Conservation (phyloP, 1,139 yeast genomes). For the Hemisphaericaspora lyxosophila region DNA sequence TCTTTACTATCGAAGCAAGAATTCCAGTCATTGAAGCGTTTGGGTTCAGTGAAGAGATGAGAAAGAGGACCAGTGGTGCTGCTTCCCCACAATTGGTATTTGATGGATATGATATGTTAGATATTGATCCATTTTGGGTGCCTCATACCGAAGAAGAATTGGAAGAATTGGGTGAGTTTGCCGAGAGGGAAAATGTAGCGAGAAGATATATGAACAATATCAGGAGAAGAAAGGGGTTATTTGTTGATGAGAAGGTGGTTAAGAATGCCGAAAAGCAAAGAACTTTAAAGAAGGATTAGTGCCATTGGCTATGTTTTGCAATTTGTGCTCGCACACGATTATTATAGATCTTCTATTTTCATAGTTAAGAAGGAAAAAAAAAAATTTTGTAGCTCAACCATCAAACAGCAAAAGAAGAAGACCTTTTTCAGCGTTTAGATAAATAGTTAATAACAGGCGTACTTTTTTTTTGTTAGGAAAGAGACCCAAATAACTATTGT, state of each 20-base stretch:
- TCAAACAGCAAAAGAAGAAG: too few relatives aligned
- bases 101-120: constrained; percentile 82
- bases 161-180: constrained; percentile 89
- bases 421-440: too few relatives aligned
- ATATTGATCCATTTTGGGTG: constrained; percentile 97
- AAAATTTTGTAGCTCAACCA: too few relatives aligned
- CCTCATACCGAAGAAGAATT: constrained; percentile 98
- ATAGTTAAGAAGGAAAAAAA: too few relatives aligned
- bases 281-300: constrained; percentile 63
- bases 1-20: constrained; percentile 80
- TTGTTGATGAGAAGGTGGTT: constrained; percentile 86
- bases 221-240: constrained; percentile 84
- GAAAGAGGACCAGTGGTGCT: constrained; percentile 93
- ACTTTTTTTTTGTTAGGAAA: too few relatives aligned
- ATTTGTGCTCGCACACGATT: too few relatives aligned
- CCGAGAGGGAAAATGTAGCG: constrained; percentile 90
- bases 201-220: constrained; percentile 79
- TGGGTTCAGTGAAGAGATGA: constrained; percentile 92
- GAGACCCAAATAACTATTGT: too few relatives aligned
- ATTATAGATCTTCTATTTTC: too few relatives aligned
- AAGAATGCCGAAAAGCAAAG: constrained; percentile 92
- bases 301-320: not conserved
- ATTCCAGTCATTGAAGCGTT: constrained; percentile 95
- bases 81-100: constrained; percentile 95
- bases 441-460: too few relatives aligned